Conservation (phyloP, 2,329 filamentous ascomycete species). For the Cladosporium cucumerinum region DNA sequence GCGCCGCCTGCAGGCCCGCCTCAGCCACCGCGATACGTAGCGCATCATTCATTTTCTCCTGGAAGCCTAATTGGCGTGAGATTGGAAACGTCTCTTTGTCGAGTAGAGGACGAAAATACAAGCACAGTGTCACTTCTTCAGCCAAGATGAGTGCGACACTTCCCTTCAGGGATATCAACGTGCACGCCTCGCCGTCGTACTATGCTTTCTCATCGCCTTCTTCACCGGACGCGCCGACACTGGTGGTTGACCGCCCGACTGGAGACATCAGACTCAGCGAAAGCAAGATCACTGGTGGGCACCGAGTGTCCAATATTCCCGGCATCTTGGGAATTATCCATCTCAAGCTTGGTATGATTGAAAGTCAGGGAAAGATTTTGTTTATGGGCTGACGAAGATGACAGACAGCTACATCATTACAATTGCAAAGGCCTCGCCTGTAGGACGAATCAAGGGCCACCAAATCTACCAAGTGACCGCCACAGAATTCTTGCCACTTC, state of each 20-base stretch:
- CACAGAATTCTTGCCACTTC: slow-evolving; percentile 89
- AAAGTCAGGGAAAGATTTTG: slow-evolving; percentile 17
- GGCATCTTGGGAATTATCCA: slow-evolving; percentile 94
- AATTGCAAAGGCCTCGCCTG: slow-evolving; percentile 88
- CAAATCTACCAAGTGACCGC: slow-evolving; percentile 91
- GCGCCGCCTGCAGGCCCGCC: not conserved
- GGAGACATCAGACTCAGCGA: slow-evolving; percentile 85
- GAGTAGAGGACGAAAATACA: not conserved
- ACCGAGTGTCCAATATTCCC: slow-evolving; percentile 88
- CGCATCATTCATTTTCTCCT: slow-evolving; percentile 5
- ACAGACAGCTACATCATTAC: slow-evolving; percentile 95
- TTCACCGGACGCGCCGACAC: slow-evolving; percentile 78
- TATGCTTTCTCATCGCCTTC: slow-evolving; percentile 98
- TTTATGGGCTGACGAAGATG: not conserved
- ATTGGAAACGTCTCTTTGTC: not conserved
- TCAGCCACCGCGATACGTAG: slow-evolving; percentile 12
- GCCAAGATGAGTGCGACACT: slow-evolving; percentile 50
- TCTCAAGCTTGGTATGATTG: slow-evolving; percentile 73
- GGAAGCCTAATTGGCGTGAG: not conserved
- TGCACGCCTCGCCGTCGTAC: slow-evolving; percentile 84
- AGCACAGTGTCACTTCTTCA: not conserved
- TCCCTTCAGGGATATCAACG: slow-evolving; percentile 94
- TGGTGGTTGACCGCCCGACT: slow-evolving; percentile 87
- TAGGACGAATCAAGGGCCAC: slow-evolving; percentile 89
- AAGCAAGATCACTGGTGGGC: slow-evolving; percentile 69